These are phyloP conservation scores for Hapsidospora chrysogenum DNA, from an alignment of 495 filamentous ascomycete genomes.

Conservation along the genomic window DNA sequence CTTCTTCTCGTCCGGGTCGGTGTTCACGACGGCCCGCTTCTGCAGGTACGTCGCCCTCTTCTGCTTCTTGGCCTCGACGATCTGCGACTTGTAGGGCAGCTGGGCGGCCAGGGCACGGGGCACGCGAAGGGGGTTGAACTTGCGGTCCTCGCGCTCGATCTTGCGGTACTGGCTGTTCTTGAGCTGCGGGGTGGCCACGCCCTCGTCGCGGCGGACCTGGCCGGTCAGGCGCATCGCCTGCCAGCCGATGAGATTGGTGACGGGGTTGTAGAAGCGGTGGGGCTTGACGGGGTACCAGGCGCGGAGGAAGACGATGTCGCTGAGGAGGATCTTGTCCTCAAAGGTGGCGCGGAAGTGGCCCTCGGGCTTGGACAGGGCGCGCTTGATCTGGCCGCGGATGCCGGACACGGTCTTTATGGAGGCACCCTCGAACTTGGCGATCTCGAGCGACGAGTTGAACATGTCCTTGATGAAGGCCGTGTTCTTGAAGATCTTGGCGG, in stretches of 20 bases:
- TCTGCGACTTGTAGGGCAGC: constrained; percentile 87
- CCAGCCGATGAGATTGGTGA: constrained; percentile 83
- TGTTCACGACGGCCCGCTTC: constrained; percentile 69
- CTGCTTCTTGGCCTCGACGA: constrained; percentile 61
- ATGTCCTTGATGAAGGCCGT: constrained; percentile 98
- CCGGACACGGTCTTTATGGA: constrained; percentile 91
- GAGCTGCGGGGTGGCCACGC: constrained; percentile 57
- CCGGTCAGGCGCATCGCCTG: constrained; percentile 88
- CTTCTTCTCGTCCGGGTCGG: constrained; percentile 63
- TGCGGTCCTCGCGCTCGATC: constrained; percentile 61
- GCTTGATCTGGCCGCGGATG: constrained; percentile 90
- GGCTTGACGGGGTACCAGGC: constrained; percentile 96
- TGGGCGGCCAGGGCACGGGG: constrained; percentile 69
- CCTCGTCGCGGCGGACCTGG: constrained; percentile 63
- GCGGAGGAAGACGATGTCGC: constrained; percentile 85
- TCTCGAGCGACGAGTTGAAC: constrained; percentile 83
- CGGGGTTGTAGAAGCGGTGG: constrained; percentile 90
- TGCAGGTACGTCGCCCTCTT: constrained; percentile 78
- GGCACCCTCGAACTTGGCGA: constrained; percentile 96
- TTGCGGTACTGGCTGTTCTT: constrained; percentile 70
- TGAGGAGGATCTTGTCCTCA: constrained; percentile 94
- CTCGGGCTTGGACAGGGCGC: constrained; percentile 77
- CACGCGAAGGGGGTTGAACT: constrained; percentile 89
- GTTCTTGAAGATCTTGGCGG: constrained; percentile 98
- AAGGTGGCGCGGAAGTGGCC: constrained; percentile 93